phyloP scores from a whole-genome alignment of 176 grass and related monocot species.

The Elymus sibiricus region DNA sequence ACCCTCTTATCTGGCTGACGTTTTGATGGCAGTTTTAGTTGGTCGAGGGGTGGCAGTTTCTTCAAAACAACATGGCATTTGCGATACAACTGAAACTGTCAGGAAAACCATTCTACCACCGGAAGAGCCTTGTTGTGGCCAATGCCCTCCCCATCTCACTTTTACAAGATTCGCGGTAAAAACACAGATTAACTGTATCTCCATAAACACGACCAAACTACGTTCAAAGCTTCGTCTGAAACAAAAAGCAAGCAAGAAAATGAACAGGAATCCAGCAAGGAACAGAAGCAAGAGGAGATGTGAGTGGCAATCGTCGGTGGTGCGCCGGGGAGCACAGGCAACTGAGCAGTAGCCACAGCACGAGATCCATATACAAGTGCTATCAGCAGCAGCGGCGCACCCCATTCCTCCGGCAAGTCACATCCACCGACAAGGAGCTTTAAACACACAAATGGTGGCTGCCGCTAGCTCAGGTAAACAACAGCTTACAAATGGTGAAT shows the following conservation, averaged over 20 bases:
- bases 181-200: background rate
- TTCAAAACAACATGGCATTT: no score
- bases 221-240: background rate
- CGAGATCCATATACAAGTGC: background rate
- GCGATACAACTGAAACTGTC: no score
- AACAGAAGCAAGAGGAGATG: background rate
- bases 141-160: no score
- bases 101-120: no score
- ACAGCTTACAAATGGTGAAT: background rate
- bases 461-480: background rate
- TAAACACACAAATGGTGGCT: background rate
- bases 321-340: constrained; percentile 1
- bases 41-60: no score
- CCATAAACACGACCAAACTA: background rate
- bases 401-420: background rate
- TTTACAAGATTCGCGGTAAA: no score
- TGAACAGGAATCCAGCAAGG: background rate
- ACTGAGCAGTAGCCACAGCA: background rate
- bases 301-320: constrained; percentile 16
- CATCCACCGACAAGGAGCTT: background rate
- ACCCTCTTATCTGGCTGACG: no score
- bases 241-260: background rate
- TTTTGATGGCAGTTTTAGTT: no score
- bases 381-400: background rate
- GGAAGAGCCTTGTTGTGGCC: no score